Evolutionary conservation across 331 rosid genomes (phyloP).

Genomic region (Saraca asoca): DNA sequence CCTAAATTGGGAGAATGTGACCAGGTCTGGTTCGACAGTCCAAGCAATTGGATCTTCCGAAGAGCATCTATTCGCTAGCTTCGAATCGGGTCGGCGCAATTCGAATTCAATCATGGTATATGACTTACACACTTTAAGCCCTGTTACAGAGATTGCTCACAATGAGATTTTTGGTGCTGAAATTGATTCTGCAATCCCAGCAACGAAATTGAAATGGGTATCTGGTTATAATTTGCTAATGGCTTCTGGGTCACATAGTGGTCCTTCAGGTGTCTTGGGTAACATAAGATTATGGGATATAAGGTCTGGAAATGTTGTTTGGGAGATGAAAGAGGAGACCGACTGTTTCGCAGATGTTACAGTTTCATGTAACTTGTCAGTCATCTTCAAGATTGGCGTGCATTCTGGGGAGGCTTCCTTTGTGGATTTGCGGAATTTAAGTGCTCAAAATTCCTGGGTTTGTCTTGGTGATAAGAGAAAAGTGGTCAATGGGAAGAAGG

Average conservation of each 20-base stretch:
- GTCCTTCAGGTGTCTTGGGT: constrained; percentile 83
- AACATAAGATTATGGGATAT: constrained; percentile 78
- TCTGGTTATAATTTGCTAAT: constrained; percentile 55
- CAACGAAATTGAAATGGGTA: constrained; percentile 77
- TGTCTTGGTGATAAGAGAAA: constrained; percentile 69
- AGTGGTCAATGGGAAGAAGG: constrained; percentile 65
- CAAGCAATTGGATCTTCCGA: constrained; percentile 76
- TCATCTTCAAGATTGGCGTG: constrained; percentile 84
- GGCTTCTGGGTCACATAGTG: constrained; percentile 98
- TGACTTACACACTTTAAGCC: constrained; percentile 53
- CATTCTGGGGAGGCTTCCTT: constrained; percentile 65
- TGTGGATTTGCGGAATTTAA: constrained; percentile 61
- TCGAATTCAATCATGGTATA: constrained; percentile 79
- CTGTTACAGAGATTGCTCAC: constrained; percentile 61
- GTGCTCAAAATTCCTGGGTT: constrained; percentile 64
- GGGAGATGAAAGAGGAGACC: constrained; percentile 70
- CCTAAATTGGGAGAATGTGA: constrained; percentile 82
- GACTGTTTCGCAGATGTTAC: constrained; percentile 89
- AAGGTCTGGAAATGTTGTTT: constrained; percentile 58
- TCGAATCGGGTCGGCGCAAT: constrained; percentile 81
- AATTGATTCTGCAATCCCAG: constrained; percentile 82
- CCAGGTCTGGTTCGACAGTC: constrained; percentile 81
- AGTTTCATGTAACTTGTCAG: constrained; percentile 57
- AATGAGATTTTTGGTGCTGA: constrained; percentile 84
- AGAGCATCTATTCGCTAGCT: constrained; percentile 68